These are phyloP conservation scores for Tympanopsis confertula DNA, from an alignment of 2,329 filamentous ascomycete species.

Conservation along the genomic window DNA sequence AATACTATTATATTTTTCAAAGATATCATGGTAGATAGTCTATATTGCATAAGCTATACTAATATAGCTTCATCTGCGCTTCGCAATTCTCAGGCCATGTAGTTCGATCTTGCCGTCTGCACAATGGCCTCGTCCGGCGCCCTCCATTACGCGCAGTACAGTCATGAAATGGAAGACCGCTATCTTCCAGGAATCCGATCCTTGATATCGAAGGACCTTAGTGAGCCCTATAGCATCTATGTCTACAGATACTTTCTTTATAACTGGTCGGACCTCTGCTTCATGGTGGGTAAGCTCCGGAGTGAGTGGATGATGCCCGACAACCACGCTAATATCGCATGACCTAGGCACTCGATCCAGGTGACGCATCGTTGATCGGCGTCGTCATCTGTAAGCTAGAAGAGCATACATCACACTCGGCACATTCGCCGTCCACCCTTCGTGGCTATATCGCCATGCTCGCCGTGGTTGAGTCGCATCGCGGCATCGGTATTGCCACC, in stretches of 20 bases:
- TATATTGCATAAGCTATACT: too few relatives aligned
- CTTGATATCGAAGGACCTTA: conserved; percentile 89
- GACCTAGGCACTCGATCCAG: conserved; percentile 45
- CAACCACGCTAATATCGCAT: background rate
- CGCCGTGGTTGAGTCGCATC: conserved; percentile 69
- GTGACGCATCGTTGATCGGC: conserved; percentile 60
- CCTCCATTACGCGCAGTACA: conserved; percentile 49
- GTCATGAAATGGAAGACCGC: conserved; percentile 45
- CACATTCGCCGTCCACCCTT: conserved; percentile 38
- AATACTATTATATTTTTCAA: too few relatives aligned
- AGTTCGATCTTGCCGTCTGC: too few relatives aligned
- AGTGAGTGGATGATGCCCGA: background rate
- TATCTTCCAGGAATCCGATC: conserved; percentile 79
- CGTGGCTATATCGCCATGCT: conserved; percentile 98
- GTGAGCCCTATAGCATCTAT: conserved; percentile 98
- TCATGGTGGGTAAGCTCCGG: conserved; percentile 55
- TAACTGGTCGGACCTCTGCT: conserved; percentile 96
- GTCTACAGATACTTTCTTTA: conserved; percentile 98
- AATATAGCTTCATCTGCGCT: too few relatives aligned
- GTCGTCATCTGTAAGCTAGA: conserved; percentile 94
- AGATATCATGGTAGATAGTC: too few relatives aligned
- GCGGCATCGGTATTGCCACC: conserved; percentile 79
- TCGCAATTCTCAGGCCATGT: too few relatives aligned
- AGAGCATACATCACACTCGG: conserved; percentile 63
- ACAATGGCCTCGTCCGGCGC: too few relatives aligned